Evolutionary conservation across 176 grass and related monocot species (phyloP).

Genomic region (Cenchrus fungigraminus): DNA sequence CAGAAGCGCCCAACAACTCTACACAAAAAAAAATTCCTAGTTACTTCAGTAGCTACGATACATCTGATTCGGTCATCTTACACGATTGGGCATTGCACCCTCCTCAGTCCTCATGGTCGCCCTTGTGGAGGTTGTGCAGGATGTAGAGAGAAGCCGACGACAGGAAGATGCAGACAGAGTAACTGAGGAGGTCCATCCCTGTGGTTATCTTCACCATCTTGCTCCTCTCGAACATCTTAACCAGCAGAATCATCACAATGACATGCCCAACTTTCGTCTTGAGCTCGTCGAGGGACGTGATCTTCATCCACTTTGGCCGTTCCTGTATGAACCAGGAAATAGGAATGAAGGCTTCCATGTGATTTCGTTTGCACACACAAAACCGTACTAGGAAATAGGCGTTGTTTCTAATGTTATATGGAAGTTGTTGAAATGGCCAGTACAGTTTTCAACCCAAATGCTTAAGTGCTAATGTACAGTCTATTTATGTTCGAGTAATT

Average conservation of each 20-base stretch:
- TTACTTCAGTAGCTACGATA: background rate
- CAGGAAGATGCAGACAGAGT: conserved; percentile 88
- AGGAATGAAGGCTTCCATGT: background rate
- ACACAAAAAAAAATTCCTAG: background rate
- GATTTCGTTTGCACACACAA: background rate
- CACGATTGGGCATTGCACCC: background rate
- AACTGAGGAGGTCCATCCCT: conserved; percentile 89
- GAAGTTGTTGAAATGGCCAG: background rate
- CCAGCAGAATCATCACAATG: conserved; percentile 98
- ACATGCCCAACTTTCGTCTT: conserved; percentile 98
- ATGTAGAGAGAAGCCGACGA: conserved; percentile 97
- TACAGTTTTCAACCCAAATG: background rate
- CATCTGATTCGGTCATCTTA: background rate
- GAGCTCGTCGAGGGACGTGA: conserved; percentile 88
- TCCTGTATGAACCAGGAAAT: conserved; percentile 48
- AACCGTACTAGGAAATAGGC: too few species aligned
- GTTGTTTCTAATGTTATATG: background rate
- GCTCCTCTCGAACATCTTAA: conserved; percentile 99
- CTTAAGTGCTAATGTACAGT: background rate
- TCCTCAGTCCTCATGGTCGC: conserved; percentile 61
- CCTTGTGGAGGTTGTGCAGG: conserved; percentile 83
- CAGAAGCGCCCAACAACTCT: background rate
- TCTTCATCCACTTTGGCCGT: conserved; percentile 95
- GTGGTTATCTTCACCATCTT: conserved; percentile 95
- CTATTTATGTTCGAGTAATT: background rate